phyloP scores from a whole-genome alignment of 805 yeast genomes.

The Candida andamanensis region DNA sequence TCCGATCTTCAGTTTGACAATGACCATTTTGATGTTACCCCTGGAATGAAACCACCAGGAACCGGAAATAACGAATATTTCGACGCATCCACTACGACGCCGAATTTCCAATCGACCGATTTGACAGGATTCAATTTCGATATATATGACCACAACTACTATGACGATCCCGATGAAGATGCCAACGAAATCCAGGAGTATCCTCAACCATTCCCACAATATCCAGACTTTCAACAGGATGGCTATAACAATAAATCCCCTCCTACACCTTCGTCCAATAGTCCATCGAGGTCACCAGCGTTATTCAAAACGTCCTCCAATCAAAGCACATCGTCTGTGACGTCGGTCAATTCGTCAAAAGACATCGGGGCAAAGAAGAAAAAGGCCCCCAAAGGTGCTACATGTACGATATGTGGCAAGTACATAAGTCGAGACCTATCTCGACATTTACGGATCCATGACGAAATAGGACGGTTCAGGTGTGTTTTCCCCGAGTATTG shows the following conservation, averaged over 20 bases:
- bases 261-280: constrained; percentile 3
- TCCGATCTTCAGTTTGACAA: constrained; percentile 10
- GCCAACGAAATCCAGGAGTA: too few species aligned
- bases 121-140: constrained; percentile 19
- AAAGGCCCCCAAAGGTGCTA: constrained; percentile 29
- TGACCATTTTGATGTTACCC: constrained; percentile 19
- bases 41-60: constrained; percentile 30
- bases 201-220: background rate
- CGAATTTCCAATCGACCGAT: constrained; percentile 11
- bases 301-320: constrained; percentile 8
- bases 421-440: constrained; percentile 37
- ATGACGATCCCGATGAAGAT: background rate
- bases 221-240: background rate
- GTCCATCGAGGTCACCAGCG: constrained; percentile 5
- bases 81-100: constrained; percentile 9
- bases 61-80: constrained; percentile 11
- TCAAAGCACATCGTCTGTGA: constrained; percentile 9
- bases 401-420: constrained; percentile 36
- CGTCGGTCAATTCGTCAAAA: constrained; percentile 4
- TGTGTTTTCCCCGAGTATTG: constrained; percentile 39
- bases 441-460: constrained; percentile 40
- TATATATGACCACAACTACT: constrained; percentile 2
- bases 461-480: constrained; percentile 38
- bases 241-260: constrained; percentile 2
- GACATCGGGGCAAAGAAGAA: constrained; percentile 17